Evolutionary conservation across 2,329 filamentous ascomycete genomes (phyloP), one percentile per base, ranked within the genome.

Genomic region (Juglanconis oblonga): DNA sequence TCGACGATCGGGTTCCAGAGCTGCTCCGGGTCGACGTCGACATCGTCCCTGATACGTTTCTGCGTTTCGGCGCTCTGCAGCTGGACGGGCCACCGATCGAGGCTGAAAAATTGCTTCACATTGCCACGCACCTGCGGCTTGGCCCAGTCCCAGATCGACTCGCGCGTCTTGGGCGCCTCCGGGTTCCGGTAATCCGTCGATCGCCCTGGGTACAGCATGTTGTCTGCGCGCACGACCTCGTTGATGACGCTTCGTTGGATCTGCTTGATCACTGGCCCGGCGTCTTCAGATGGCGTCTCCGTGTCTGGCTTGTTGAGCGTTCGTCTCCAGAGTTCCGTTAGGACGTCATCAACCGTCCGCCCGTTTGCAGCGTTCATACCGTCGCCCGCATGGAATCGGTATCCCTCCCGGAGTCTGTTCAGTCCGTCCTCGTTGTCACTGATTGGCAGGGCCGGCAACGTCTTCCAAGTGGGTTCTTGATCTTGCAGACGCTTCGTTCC

Each of bases 41-140:
- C 58, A n/a, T 74, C 71, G 4, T 50, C 52, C 2, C 24, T 51
- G 57, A 79, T 73, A 17, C 64, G 54, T 11, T 66, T 59, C 54
- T 71, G 70, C n/a, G 63, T 68, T 29, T 67, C 64, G 31, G 67
- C 54, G 6, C 62, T 68, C 64, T 81, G 77, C 55, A 77, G 66
- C 32, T 75, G 65, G 24, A 77, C 48, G 40, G 80, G 80, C 81
- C 81, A 84, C 44, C 79, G 74, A 65, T 77, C 72, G 49, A 83
- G 68, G 63, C 71, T 68, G 70, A 80, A 83, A 67, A 74, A 83
- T 5, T 66, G 63, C 50, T 64, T 67, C 55, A 65, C 52, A 47
- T n/a, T 31, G 10, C 67, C 67, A 14, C 65, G 65, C 7, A 70
- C 67, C 17, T 49, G 48, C 1, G 67, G 61, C 38, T 59, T 47